These are phyloP conservation scores for Lactarius evosmus DNA, from an alignment of 768 basidiomycete genomes.

Conservation along the genomic window DNA sequence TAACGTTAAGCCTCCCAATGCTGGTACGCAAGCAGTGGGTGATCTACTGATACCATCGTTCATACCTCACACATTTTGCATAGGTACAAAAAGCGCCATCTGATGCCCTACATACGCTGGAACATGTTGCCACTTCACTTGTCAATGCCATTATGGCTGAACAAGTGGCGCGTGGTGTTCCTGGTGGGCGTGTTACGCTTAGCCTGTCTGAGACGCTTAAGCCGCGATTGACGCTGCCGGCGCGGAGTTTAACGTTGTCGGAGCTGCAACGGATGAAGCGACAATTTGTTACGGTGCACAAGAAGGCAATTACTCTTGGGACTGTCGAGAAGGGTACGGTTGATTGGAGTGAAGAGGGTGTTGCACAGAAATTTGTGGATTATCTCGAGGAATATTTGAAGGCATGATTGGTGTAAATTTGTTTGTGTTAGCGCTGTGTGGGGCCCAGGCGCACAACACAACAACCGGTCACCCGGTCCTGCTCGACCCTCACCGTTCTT, in stretches of 20 bases:
- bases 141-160: slow-evolving; percentile 70
- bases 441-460: neutral
- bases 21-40: slow-evolving; percentile 71
- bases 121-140: slow-evolving; percentile 66
- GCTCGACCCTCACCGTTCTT: neutral
- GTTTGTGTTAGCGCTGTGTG: neutral
- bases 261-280: slow-evolving; percentile 88
- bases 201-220: slow-evolving; percentile 42
- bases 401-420: slow-evolving; percentile 4
- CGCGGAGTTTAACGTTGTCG: slow-evolving; percentile 71
- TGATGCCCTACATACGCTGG: slow-evolving; percentile 84
- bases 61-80: neutral
- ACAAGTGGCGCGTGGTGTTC: slow-evolving; percentile 50
- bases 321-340: slow-evolving; percentile 73
- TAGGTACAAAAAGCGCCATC: slow-evolving; percentile 81
- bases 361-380: slow-evolving; percentile 63
- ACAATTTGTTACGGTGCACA: slow-evolving; percentile 88
- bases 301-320: slow-evolving; percentile 82
- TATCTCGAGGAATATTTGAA: slow-evolving; percentile 72
- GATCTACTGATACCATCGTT: slow-evolving; percentile 4
- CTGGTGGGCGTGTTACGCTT: slow-evolving; percentile 52
- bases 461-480: slow-evolving; percentile 1
- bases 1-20: slow-evolving; percentile 81
- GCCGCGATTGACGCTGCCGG: slow-evolving; percentile 58
- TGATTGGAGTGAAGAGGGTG: slow-evolving; percentile 71